These are phyloP conservation scores for Aspergillus jensenii DNA, from an alignment of 2,329 filamentous ascomycete genomes.

Conservation along the genomic window DNA sequence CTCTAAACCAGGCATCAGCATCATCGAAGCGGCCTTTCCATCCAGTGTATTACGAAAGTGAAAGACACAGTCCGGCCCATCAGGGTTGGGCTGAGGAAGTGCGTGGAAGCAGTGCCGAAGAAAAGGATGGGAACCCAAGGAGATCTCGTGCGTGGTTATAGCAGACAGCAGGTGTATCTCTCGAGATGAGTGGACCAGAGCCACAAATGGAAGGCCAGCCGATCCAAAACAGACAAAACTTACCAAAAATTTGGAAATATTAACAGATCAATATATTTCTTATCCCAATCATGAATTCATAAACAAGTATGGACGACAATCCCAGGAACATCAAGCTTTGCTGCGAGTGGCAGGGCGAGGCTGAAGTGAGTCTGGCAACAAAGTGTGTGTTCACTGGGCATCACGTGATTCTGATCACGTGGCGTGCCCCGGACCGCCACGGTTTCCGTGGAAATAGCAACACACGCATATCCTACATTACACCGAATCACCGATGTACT, in stretches of 20 bases:
- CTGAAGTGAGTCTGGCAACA: slow-evolving; percentile 10
- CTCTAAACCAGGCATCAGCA: slow-evolving; percentile 23
- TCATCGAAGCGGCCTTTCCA: slow-evolving; percentile 9
- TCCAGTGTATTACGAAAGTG: neutral
- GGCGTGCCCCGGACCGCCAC: neutral
- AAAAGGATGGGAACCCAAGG: slow-evolving; percentile 16
- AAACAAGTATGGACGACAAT: neutral
- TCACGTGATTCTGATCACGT: slow-evolving; percentile 5
- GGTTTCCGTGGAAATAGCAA: neutral
- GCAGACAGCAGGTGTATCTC: slow-evolving; percentile 12
- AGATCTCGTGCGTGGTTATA: slow-evolving; percentile 41
- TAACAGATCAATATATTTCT: neutral
- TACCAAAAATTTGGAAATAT: neutral
- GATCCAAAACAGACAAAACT: slow-evolving; percentile 5
- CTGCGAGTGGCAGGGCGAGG: slow-evolving; percentile 2
- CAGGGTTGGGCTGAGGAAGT: slow-evolving; percentile 23
- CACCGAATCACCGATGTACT: too few species aligned
- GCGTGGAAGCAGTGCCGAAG: slow-evolving; percentile 40
- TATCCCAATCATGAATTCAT: neutral
- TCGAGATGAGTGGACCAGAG: slow-evolving; percentile 9
- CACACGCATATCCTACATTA: neutral
- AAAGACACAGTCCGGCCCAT: slow-evolving; percentile 1
- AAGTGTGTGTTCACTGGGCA: slow-evolving; percentile 10
- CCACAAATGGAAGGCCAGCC: neutral
- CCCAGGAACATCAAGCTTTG: neutral